Evolutionary conservation across 2,329 filamentous ascomycete genomes (phyloP).

Genomic region (Botrytis sinoallii): DNA sequence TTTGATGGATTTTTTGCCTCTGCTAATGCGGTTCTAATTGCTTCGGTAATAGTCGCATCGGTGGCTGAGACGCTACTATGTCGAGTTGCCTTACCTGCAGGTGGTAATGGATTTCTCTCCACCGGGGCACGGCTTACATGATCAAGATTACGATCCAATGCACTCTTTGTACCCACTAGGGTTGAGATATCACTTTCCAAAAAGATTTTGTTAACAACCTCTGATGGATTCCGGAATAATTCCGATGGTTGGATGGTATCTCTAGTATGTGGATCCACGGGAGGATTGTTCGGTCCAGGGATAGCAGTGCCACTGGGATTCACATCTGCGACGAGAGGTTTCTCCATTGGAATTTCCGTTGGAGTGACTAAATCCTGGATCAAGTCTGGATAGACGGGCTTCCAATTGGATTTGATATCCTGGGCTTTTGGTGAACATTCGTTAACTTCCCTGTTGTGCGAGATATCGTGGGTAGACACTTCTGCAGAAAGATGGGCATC

Average conservation of each 20-base stretch:
- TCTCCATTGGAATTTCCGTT: constrained; percentile 11
- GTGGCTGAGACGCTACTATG: constrained; percentile 29
- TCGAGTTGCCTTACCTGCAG: constrained; percentile 28
- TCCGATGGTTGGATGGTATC: constrained; percentile 32
- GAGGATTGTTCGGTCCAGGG: constrained; percentile 20
- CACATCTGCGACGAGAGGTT: constrained; percentile 17
- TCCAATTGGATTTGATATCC: constrained; percentile 21
- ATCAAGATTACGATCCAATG: constrained; percentile 18
- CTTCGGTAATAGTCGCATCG: constrained; percentile 30
- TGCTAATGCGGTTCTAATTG: constrained; percentile 29
- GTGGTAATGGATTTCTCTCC: constrained; percentile 10
- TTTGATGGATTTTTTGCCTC: constrained; percentile 22
- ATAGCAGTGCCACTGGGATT: constrained; percentile 1
- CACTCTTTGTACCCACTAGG: constrained; percentile 26
- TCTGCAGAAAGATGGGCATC: constrained; percentile 15
- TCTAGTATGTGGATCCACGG: constrained; percentile 21
- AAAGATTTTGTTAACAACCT: constrained; percentile 21
- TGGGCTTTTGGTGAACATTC: constrained; percentile 6
- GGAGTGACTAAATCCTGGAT: constrained; percentile 25
- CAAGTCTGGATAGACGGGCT: constrained; percentile 27
- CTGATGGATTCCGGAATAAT: constrained; percentile 22
- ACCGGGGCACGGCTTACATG: constrained; percentile 18
- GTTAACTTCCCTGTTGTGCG: constrained; percentile 4
- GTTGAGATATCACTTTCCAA: constrained; percentile 27
- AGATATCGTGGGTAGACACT: constrained; percentile 13